Percentiles rank a stretch among this genome's conserved stretches.
phyloP scores from a whole-genome alignment of 768 basidiomycete genomes.

The Roridomyces roridus region DNA sequence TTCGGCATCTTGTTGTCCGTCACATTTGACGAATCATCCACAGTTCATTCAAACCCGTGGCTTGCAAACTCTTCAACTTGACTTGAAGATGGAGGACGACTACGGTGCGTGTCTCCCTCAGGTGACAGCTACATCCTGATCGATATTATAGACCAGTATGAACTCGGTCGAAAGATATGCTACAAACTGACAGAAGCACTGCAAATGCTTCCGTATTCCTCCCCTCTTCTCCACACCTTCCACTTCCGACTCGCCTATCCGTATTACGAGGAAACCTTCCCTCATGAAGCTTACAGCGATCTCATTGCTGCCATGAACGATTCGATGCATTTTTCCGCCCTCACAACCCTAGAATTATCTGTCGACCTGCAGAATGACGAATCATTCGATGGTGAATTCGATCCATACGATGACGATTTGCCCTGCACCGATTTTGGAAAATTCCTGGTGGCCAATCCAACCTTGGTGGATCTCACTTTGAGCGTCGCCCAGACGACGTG shows the following conservation, averaged over 20 bases:
- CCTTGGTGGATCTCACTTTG: neutral
- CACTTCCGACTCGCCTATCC: neutral
- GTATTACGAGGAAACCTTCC: neutral
- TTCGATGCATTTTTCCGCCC: neutral
- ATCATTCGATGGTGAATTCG: neutral
- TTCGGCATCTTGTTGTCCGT: neutral
- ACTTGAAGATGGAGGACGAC: neutral
- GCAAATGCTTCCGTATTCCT: neutral
- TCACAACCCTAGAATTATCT: neutral
- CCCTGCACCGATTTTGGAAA: neutral
- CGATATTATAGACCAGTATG: neutral
- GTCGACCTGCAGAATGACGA: neutral
- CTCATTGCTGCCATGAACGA: neutral
- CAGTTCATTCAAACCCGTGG: neutral
- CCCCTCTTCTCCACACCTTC: constrained; percentile 4
- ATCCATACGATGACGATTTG: neutral
- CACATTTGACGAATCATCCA: neutral
- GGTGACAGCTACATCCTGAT: neutral
- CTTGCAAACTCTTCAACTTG: neutral
- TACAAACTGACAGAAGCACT: constrained; percentile 2
- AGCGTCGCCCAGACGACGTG: neutral
- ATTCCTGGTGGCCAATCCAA: constrained; percentile 1
- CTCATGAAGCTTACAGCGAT: neutral
- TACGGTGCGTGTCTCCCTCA: too few species aligned
- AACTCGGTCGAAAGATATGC: neutral